Evolutionary conservation across 2,329 filamentous ascomycete species (phyloP).

Genomic region (Claviceps spartinae): DNA sequence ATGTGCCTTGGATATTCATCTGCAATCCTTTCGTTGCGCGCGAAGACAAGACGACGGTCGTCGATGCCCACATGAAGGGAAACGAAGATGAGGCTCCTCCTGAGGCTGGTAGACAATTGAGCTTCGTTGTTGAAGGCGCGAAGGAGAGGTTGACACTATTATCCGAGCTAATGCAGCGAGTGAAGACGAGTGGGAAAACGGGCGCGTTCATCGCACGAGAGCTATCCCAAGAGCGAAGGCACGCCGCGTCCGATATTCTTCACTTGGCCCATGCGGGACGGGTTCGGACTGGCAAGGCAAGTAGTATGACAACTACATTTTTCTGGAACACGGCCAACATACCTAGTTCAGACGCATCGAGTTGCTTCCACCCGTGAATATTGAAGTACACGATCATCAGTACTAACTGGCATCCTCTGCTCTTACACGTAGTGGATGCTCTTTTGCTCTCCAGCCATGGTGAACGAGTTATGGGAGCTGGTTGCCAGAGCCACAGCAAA

Average conservation of each 20-base stretch:
- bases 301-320: neutral
- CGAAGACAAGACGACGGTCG: slow-evolving; percentile 18
- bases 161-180: slow-evolving; percentile 33
- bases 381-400: neutral
- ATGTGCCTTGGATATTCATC: slow-evolving; percentile 59
- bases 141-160: slow-evolving; percentile 34
- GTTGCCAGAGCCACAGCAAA: slow-evolving; percentile 54
- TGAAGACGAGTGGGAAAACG: slow-evolving; percentile 22
- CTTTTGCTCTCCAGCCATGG: slow-evolving; percentile 39
- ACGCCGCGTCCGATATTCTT: slow-evolving; percentile 41
- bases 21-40: slow-evolving; percentile 45
- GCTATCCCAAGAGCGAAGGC: slow-evolving; percentile 35
- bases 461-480: slow-evolving; percentile 51
- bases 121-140: slow-evolving; percentile 39
- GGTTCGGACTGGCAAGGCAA: slow-evolving; percentile 53
- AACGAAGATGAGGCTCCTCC: slow-evolving; percentile 37
- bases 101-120: slow-evolving; percentile 30
- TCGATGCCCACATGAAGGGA: slow-evolving; percentile 25
- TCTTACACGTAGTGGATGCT: slow-evolving; percentile 53
- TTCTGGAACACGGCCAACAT: neutral
- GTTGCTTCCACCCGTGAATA: neutral
- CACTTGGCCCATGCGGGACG: slow-evolving; percentile 44
- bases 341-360: neutral
- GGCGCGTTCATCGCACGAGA: slow-evolving; percentile 27
- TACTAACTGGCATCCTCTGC: neutral